A percentile compares a stretch with the other conserved stretches of the same genome.
Conservation (phyloP, 805 yeast species). For the Candida berthetii region DNA sequence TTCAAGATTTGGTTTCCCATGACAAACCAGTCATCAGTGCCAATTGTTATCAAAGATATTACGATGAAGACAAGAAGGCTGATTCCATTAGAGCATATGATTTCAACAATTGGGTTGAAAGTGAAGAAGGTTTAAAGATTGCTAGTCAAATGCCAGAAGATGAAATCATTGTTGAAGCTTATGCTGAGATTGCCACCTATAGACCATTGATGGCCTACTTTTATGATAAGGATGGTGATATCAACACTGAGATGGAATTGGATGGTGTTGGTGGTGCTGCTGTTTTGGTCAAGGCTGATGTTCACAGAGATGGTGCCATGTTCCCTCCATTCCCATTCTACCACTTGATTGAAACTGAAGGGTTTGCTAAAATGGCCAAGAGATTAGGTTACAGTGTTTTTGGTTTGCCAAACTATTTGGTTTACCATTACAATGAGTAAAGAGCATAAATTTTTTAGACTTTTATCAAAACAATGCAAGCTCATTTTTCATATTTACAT, state of each 20-base stretch:
- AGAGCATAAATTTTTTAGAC: neutral
- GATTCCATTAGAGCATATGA: conserved; percentile 80
- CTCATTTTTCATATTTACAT: too few relatives aligned
- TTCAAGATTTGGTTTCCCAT: conserved; percentile 83
- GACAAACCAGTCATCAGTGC: conserved; percentile 87
- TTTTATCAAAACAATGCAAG: too few relatives aligned
- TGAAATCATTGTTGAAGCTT: conserved; percentile 93
- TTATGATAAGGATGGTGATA: conserved; percentile 61
- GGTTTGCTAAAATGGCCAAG: conserved; percentile 97
- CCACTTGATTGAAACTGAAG: conserved; percentile 95
- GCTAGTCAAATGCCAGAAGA: conserved; percentile 75
- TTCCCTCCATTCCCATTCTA: conserved; percentile 98
- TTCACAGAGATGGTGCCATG: conserved; percentile 99
- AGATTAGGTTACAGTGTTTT: conserved; percentile 84
- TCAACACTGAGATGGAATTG: conserved; percentile 65
- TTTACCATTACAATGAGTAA: conserved; percentile 82
- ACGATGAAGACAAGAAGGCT: conserved; percentile 49
- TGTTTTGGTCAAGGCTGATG: conserved; percentile 92
- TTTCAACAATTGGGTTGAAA: conserved; percentile 92
- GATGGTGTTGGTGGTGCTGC: conserved; percentile 99
- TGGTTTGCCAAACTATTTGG: conserved; percentile 93
- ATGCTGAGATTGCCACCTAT: conserved; percentile 87
- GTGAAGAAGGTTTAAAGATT: conserved; percentile 70
- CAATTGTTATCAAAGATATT: conserved; percentile 84
- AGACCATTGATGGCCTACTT: conserved; percentile 91